Evolutionary conservation across 352 stramenopile species (phyloP), one percentile per base, ranked within the genome.

Genomic region (Phytopythium chamaehyphon): DNA sequence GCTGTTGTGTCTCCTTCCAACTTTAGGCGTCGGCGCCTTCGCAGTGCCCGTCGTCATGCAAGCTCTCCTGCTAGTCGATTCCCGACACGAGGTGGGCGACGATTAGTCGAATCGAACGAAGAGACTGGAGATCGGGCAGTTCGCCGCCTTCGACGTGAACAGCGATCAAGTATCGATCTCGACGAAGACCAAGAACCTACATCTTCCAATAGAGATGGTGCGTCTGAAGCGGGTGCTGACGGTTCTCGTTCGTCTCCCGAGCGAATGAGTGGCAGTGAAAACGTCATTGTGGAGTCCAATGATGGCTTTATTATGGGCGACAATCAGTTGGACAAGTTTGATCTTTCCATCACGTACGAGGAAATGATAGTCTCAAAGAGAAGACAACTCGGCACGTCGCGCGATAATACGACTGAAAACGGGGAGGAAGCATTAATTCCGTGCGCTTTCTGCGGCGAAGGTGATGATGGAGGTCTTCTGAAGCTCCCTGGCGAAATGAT

Each of bases 291-390:
- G 5, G 84, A 93, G 57, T 89, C 74, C 14, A 91, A 90, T 42
- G 81, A 95, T 53, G 83, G 81, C 0, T 73, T 92, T 33, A 85
- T 90, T 55, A 85, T 94, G 67, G 75, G 69, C 3, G 77, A 88
- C 46, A 95, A 93, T 45, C 79, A 90, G 26, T 54, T 85, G 12
- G 84, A 95, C 68, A 73, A 74, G 43, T 95, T 95, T 51, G 84
- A 95, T 67, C 50, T 52, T 15, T 73, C 11, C 5, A 66, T 76
- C 23, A 83, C 80, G 7, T 95, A 90, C 45, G 64, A 61, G 15
- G 31, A 84, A 43, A 79, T 95, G 63, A 62, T 93, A 12, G 66
- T 80, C 28, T 47, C 52, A 3, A 89, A 86, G 57, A 66, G 61
- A 42, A 55, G 64, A 8, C 72, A 85, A 28, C 28, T 73, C 23